Evolutionary conservation across 345 rosid species (phyloP), one percentile per base, ranked within the genome.

Genomic region (Ceriops tagal): DNA sequence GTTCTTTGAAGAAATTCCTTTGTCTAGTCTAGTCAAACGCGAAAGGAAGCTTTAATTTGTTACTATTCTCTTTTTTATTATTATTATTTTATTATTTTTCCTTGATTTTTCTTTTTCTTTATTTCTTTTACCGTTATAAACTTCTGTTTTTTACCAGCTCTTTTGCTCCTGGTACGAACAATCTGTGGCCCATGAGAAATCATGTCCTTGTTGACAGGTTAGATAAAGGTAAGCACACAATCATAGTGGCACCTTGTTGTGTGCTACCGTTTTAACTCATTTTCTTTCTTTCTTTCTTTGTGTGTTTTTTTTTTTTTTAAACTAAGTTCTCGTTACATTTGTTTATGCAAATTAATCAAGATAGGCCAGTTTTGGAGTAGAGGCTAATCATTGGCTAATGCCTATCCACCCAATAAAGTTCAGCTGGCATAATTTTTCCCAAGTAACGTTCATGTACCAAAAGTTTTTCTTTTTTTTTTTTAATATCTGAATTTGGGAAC

Each of bases 211-310:
- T 80, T 62, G 77, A 75, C 82, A 83, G 78, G 70, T 67, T 47
- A 71, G 67, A 72, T 57, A 83, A 81, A 79, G 86, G 69, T 24
- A 66, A 60, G 75, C 81, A 71, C 62, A 80, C 62, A 77, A 87
- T 81, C 83, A 87, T 84, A 70, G 65, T 79, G 51, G 60, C 83
- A 65, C 84, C 77, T 78, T 64, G 61, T 77, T 73, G 81, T 73
- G 53, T 64, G 53, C 62, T 72, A 77, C 71, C 77, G 77, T 74
- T 79, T 58, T 58, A 67, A 57, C 4, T 24, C 46, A 13, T 59
- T 67, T 53, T 32, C 28, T 15, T 2, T 18, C 6, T 13, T 27
- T 22, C 18, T 34, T 6, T 47, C 18, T 68, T 31, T 3, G 3
- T 62, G 43, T 39, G 10, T 32, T 31, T 21, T 15, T 53, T 15